Percentiles rank a stretch among this genome's conserved stretches.
phyloP scores from a whole-genome alignment of 176 grass and related monocot species.

The Zea luxurians region DNA sequence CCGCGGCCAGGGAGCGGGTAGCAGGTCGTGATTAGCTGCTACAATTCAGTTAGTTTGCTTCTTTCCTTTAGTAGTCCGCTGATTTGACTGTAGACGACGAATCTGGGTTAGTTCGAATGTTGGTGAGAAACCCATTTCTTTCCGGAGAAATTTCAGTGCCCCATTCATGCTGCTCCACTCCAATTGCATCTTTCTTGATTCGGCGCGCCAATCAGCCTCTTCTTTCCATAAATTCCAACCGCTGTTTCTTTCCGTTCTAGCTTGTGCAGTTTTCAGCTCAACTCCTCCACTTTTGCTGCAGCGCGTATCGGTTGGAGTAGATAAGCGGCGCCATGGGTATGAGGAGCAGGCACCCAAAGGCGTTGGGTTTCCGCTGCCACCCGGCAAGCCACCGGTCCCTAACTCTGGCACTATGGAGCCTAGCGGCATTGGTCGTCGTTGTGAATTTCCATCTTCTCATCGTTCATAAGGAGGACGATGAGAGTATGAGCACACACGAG shows the following conservation, averaged over 20 bases:
- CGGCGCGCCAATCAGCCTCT: neutral
- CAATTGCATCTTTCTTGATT: constrained; percentile 21
- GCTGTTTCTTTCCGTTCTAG: neutral
- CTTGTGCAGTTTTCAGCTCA: neutral
- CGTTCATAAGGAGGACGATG: constrained; percentile 41
- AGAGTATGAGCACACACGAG: constrained; percentile 13
- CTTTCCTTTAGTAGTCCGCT: neutral
- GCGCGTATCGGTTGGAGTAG: constrained; percentile 46
- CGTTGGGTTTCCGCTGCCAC: constrained; percentile 55
- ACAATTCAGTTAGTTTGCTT: neutral
- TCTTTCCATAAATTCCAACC: constrained; percentile 5
- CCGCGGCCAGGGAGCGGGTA: neutral
- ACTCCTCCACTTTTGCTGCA: constrained; percentile 35
- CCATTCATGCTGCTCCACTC: neutral
- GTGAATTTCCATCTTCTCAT: constrained; percentile 63
- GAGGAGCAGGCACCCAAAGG: constrained; percentile 71
- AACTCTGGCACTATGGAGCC: constrained; percentile 49
- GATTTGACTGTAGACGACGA: neutral
- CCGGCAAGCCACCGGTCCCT: constrained; percentile 46
- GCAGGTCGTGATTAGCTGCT: constrained; percentile 13
- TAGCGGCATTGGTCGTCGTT: constrained; percentile 58
- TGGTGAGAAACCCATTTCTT: neutral
- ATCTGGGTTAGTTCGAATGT: constrained; percentile 21
- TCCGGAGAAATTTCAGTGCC: neutral
- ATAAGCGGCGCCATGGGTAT: constrained; percentile 52